These are phyloP conservation scores for Xylariaceae sp. DNA, from an alignment of 2,329 filamentous ascomycete genomes.

Conservation along the genomic window DNA sequence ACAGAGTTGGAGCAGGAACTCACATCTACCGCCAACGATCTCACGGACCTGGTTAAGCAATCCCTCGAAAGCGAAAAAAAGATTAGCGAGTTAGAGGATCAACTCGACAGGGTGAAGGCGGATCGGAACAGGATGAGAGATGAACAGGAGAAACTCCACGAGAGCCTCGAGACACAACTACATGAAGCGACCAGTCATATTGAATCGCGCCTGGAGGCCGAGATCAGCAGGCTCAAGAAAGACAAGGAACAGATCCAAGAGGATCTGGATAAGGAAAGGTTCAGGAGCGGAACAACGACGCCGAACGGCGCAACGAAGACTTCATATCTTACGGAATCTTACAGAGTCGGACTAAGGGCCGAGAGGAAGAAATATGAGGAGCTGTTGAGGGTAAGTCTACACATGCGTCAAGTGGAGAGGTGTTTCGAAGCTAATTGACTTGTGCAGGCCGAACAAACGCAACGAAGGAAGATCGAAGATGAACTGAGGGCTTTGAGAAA, in stretches of 20 bases:
- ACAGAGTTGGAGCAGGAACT: slow-evolving; percentile 65
- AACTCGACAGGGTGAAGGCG: slow-evolving; percentile 30
- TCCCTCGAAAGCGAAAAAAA: slow-evolving; percentile 35
- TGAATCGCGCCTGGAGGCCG: slow-evolving; percentile 26
- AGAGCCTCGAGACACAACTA: slow-evolving; percentile 28
- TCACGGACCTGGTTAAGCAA: slow-evolving; percentile 33
- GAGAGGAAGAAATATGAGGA: slow-evolving; percentile 36
- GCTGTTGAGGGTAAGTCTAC: slow-evolving; percentile 31
- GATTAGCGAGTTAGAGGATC: slow-evolving; percentile 31
- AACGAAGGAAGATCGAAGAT: slow-evolving; percentile 33
- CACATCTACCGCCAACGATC: slow-evolving; percentile 41
- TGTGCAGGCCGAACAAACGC: slow-evolving; percentile 31
- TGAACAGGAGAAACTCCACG: slow-evolving; percentile 24
- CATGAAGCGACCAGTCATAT: slow-evolving; percentile 24
- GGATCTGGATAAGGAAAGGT: slow-evolving; percentile 31
- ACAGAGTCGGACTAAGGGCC: slow-evolving; percentile 30
- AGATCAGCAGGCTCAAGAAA: slow-evolving; percentile 27
- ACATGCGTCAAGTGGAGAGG: neutral
- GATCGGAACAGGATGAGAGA: slow-evolving; percentile 26
- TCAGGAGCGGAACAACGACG: slow-evolving; percentile 26
- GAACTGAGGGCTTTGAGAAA: slow-evolving; percentile 31
- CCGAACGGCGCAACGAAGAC: slow-evolving; percentile 29
- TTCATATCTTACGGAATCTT: slow-evolving; percentile 34
- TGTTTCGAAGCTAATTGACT: slow-evolving; percentile 14
- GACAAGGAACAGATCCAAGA: slow-evolving; percentile 34